Conservation (phyloP, 371 early-diverging fungal species). For the Mortierella sp. region DNA sequence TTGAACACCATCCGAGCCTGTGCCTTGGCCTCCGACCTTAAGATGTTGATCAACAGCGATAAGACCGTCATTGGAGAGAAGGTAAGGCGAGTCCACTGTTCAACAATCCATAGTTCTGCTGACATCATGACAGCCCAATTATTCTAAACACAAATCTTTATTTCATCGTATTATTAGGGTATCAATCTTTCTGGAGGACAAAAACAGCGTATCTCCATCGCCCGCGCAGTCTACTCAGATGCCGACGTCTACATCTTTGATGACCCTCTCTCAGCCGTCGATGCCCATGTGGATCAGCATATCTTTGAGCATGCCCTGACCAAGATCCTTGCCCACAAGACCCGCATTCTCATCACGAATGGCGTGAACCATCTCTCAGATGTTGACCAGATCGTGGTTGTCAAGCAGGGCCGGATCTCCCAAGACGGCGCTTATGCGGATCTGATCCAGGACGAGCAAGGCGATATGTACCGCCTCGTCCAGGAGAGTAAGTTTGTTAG, state of each 20-base stretch:
- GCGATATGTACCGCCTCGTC: constrained; percentile 35
- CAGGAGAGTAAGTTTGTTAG: constrained; percentile 21
- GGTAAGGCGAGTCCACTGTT: too few relatives aligned
- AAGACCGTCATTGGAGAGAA: constrained; percentile 90
- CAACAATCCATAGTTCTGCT: too few relatives aligned
- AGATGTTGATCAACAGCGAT: constrained; percentile 71
- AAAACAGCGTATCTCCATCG: constrained; percentile 70
- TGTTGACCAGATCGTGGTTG: constrained; percentile 58
- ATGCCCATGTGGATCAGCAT: constrained; percentile 65
- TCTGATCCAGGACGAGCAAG: constrained; percentile 53
- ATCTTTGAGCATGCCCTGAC: constrained; percentile 58
- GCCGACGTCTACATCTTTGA: constrained; percentile 74
- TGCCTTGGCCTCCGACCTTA: constrained; percentile 62
- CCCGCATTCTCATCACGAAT: constrained; percentile 62
- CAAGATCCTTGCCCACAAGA: constrained; percentile 38
- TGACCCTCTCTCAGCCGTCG: constrained; percentile 85
- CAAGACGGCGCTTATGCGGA: constrained; percentile 60
- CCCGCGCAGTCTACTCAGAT: constrained; percentile 58
- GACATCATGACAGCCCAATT: too few relatives aligned
- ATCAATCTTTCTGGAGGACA: constrained; percentile 91
- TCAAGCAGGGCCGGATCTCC: constrained; percentile 60
- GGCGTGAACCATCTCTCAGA: constrained; percentile 63
- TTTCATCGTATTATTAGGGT: constrained; percentile 56
- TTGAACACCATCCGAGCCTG: constrained; percentile 74
- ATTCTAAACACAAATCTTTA: not conserved